Evolutionary conservation across 176 grass and related monocot species (phyloP).

Genomic region (Carex parvula): DNA sequence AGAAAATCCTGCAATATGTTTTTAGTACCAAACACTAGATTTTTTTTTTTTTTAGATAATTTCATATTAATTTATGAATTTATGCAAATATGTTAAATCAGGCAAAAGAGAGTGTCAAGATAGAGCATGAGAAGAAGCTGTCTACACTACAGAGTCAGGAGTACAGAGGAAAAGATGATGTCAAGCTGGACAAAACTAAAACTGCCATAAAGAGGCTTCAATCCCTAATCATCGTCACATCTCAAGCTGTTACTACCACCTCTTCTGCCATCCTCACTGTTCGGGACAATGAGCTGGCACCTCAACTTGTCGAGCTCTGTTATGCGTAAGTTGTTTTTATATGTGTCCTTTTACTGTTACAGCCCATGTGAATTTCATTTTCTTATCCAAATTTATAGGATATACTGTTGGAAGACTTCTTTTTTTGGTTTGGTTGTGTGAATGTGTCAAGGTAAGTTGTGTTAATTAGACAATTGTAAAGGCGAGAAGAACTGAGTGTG

Average conservation of each 20-base stretch:
- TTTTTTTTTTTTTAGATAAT: neutral
- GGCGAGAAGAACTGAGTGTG: neutral
- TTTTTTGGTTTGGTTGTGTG: slow-evolving; percentile 6
- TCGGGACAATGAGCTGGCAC: slow-evolving; percentile 90
- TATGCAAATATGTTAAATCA: slow-evolving; percentile 31
- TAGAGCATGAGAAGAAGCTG: slow-evolving; percentile 94
- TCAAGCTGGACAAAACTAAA: slow-evolving; percentile 94
- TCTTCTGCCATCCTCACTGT: slow-evolving; percentile 88
- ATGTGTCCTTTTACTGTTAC: neutral
- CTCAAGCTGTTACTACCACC: slow-evolving; percentile 88
- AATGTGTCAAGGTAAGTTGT: neutral
- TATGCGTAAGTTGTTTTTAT: slow-evolving; percentile 51
- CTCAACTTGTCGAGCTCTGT: slow-evolving; percentile 94
- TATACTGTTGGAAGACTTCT: neutral
- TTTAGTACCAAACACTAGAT: neutral
- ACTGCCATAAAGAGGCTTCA: slow-evolving; percentile 93
- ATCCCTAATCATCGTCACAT: slow-evolving; percentile 83
- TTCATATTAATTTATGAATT: neutral
- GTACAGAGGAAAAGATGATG: slow-evolving; percentile 71
- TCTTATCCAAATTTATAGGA: neutral
- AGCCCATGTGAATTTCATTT: neutral
- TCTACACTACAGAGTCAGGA: slow-evolving; percentile 87
- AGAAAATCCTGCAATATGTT: neutral
- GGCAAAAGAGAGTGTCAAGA: slow-evolving; percentile 88
- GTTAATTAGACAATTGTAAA: slow-evolving; percentile 24